Evolutionary conservation across 768 basidiomycete species (phyloP).

Genomic region (Amanita rubescens): DNA sequence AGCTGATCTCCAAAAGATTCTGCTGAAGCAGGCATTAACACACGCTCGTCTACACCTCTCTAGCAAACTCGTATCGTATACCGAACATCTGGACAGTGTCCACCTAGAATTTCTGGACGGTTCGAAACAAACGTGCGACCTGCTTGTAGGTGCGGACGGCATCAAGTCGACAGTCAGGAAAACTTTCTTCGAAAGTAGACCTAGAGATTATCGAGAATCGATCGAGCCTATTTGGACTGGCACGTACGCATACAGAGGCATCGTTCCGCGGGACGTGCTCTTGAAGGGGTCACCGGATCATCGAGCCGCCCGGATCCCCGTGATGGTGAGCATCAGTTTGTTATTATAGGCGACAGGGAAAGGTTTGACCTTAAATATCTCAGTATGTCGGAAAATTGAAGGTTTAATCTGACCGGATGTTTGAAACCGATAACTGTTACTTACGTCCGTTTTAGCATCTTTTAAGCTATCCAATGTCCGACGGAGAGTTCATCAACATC

Average conservation of each 20-base stretch:
- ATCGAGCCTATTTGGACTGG: conserved; percentile 33
- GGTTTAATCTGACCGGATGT: conserved; percentile 14
- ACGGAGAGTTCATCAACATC: conserved; percentile 42
- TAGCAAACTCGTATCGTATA: conserved; percentile 55
- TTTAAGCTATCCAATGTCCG: conserved; percentile 43
- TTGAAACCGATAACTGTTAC: neutral
- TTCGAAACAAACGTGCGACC: conserved; percentile 21
- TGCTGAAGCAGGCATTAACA: conserved; percentile 42
- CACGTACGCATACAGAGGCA: conserved; percentile 27
- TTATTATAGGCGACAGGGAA: neutral
- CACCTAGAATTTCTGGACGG: conserved; percentile 20
- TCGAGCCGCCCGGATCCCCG: conserved; percentile 13
- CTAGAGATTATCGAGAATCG: conserved; percentile 1
- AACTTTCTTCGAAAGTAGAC: neutral
- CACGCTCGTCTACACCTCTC: conserved; percentile 40
- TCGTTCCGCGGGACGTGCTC: conserved; percentile 24
- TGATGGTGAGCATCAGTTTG: conserved; percentile 17
- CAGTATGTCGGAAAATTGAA: conserved; percentile 26
- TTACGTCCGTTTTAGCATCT: conserved; percentile 29
- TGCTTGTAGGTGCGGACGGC: conserved; percentile 36
- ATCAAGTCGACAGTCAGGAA: conserved; percentile 21
- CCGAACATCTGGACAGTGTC: conserved; percentile 23
- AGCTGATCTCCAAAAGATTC: conserved; percentile 55
- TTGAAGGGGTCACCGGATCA: conserved; percentile 17
- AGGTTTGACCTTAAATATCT: neutral